These are phyloP conservation scores for Eucommia ulmoides DNA, from an alignment of 257 asterid species.

Conservation along the genomic window DNA sequence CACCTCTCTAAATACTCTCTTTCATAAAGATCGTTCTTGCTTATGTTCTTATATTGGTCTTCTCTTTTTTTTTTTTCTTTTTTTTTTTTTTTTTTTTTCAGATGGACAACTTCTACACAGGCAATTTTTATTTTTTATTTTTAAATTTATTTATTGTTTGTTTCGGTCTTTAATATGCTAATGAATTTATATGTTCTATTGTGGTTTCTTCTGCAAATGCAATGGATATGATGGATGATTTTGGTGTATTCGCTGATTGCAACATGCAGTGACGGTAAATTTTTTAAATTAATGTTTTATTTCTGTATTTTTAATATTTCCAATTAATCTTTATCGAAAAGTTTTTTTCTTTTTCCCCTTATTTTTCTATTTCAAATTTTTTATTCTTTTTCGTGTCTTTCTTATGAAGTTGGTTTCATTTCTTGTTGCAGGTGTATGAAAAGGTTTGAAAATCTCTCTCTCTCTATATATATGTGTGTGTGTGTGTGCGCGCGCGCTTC, in stretches of 20 bases:
- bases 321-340: no score
- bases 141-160: no score
- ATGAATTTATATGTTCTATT: no score
- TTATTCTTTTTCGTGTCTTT: slow-evolving; percentile 7
- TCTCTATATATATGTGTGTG: slow-evolving; percentile 1
- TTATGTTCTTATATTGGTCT: no score
- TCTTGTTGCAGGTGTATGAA: slow-evolving; percentile 63
- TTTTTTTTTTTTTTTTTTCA: slow-evolving; percentile 19
- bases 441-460: slow-evolving; percentile 31
- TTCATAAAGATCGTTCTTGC: background rate
- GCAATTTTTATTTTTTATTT: slow-evolving; percentile 33
- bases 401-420: slow-evolving; percentile 14
- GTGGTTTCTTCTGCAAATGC: slow-evolving; percentile 9
- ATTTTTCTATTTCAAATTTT: slow-evolving; percentile 10
- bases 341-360: slow-evolving; percentile 10
- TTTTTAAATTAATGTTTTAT: slow-evolving; percentile 2
- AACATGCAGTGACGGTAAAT: slow-evolving; percentile 65
- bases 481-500: slow-evolving; percentile 1
- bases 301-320: slow-evolving; percentile 11
- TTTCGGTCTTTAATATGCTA: no score
- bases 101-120: slow-evolving; percentile 92
- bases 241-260: slow-evolving; percentile 5
- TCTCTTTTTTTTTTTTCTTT: no score
- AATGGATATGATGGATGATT: slow-evolving; percentile 25
- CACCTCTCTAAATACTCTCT: background rate